Evolutionary conservation across 2,329 filamentous ascomycete genomes (phyloP).

Genomic region (Alternaria atra): DNA sequence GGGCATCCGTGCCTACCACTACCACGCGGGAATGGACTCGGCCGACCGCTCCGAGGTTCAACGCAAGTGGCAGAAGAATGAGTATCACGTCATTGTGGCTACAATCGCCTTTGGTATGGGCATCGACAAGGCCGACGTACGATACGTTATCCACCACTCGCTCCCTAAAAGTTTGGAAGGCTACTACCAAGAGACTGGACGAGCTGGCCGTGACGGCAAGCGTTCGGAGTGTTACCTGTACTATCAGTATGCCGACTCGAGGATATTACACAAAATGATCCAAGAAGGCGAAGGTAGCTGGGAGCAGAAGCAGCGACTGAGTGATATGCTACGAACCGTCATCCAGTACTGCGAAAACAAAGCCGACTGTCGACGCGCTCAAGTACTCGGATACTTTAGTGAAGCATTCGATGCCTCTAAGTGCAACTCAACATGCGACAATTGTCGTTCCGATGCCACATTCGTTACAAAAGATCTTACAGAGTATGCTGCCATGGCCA

Average conservation of each 20-base stretch:
- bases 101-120: slow-evolving; percentile 99
- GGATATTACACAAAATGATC: slow-evolving; percentile 80
- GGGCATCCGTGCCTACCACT: slow-evolving; percentile 79
- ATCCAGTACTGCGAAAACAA: slow-evolving; percentile 89
- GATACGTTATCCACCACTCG: slow-evolving; percentile 93
- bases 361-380: slow-evolving; percentile 84
- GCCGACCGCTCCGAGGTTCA: slow-evolving; percentile 76
- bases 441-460: slow-evolving; percentile 76
- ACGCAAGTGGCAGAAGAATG: slow-evolving; percentile 80
- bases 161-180: slow-evolving; percentile 96
- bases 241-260: slow-evolving; percentile 82
- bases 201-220: slow-evolving; percentile 90
- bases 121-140: slow-evolving; percentile 97
- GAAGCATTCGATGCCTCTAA: slow-evolving; percentile 78
- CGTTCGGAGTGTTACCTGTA: slow-evolving; percentile 89
- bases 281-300: slow-evolving; percentile 76
- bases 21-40: slow-evolving; percentile 81
- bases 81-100: slow-evolving; percentile 88
- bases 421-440: slow-evolving; percentile 84
- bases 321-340: slow-evolving; percentile 84
- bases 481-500: slow-evolving; percentile 73
- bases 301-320: slow-evolving; percentile 85
- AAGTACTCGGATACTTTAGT: slow-evolving; percentile 93
- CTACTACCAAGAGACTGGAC: slow-evolving; percentile 97
- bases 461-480: slow-evolving; percentile 83